A percentile compares a stretch with the other conserved stretches of the same genome.
These are phyloP conservation scores for Solanum ossicruentum DNA, from an alignment of 257 asterid genomes.

Conservation along the genomic window DNA sequence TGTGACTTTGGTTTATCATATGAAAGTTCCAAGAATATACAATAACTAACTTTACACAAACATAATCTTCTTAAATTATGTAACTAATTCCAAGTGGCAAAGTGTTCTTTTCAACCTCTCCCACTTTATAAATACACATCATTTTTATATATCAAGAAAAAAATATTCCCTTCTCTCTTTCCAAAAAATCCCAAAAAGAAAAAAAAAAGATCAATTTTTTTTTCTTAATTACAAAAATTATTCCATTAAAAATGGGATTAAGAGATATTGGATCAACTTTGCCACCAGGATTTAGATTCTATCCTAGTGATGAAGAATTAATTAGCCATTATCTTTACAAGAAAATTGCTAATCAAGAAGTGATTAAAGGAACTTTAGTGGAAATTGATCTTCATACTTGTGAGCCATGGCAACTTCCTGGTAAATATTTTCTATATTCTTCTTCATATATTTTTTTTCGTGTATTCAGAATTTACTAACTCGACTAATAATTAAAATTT, in stretches of 20 bases:
- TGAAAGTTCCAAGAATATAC: conserved; percentile 24
- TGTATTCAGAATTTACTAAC: not conserved
- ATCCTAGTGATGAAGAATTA: conserved; percentile 80
- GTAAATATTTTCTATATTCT: conserved; percentile 19
- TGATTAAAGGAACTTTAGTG: conserved; percentile 41
- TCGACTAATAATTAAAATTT: not conserved
- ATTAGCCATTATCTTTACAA: conserved; percentile 72
- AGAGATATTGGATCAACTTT: conserved; percentile 69
- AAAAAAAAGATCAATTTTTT: not conserved
- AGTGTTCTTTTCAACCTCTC: conserved; percentile 15
- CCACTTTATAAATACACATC: conserved; percentile 9
- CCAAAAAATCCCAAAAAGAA: not conserved
- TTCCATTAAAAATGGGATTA: conserved; percentile 33
- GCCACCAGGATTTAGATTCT: conserved; percentile 82
- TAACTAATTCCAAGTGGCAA: conserved; percentile 26
- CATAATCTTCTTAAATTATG: conserved; percentile 23
- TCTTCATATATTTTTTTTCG: not conserved
- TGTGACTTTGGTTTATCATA: conserved; percentile 32
- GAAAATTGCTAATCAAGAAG: conserved; percentile 40
- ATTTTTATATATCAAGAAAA: not conserved
- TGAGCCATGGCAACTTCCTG: conserved; percentile 99
- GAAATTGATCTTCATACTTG: conserved; percentile 82
- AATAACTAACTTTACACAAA: conserved; percentile 42
- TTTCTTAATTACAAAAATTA: not conserved
- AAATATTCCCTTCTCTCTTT: not conserved